These are phyloP conservation scores for Cicer yamashitae DNA, from an alignment of 306 rosid genomes.

Conservation along the genomic window DNA sequence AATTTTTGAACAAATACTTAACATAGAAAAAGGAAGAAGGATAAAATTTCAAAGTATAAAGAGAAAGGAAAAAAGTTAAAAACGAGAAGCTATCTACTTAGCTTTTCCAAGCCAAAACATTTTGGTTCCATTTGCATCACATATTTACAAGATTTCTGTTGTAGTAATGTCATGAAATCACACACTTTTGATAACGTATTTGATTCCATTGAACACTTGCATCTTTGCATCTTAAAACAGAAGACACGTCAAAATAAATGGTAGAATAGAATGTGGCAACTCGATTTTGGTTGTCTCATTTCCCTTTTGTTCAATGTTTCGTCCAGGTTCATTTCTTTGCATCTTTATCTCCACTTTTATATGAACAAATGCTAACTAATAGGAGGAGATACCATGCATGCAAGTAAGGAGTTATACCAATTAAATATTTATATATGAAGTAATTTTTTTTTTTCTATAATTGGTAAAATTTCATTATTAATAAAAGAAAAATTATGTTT, in stretches of 20 bases:
- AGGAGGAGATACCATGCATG: no score
- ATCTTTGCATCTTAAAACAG: not conserved
- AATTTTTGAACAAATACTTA: no score
- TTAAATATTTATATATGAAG: no score
- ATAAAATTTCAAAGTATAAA: no score
- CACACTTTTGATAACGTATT: not conserved
- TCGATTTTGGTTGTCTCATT: not conserved
- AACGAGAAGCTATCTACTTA: not conserved
- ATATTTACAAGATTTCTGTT: not conserved
- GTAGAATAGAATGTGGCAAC: not conserved
- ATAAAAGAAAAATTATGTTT: no score
- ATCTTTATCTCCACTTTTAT: no score
- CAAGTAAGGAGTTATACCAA: no score
- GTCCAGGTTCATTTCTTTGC: not conserved
- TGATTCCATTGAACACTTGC: not conserved
- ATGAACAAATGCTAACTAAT: no score
- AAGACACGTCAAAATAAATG: not conserved
- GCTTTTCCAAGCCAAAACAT: not conserved
- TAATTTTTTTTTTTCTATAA: no score
- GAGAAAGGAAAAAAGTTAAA: not conserved
- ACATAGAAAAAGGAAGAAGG: not conserved
- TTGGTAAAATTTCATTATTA: no score
- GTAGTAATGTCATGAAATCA: not conserved
- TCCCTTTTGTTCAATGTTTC: not conserved
- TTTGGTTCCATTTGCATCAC: not conserved